These are phyloP conservation scores for Kluyveromyces siamensis DNA, from an alignment of 805 yeast species.

Conservation along the genomic window DNA sequence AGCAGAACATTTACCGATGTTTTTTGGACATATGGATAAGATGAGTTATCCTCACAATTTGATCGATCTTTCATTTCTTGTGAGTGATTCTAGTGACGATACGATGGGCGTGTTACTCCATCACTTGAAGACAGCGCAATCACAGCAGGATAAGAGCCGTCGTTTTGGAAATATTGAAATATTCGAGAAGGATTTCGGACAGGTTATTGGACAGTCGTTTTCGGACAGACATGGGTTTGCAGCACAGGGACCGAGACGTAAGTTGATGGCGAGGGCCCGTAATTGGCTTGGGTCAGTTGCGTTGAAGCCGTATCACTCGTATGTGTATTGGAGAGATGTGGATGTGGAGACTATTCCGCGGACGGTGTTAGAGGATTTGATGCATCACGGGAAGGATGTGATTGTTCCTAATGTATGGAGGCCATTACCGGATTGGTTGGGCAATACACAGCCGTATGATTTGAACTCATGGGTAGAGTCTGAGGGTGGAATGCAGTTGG, in stretches of 20 bases:
- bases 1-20: slow-evolving; percentile 80
- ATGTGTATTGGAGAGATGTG: slow-evolving; percentile 97
- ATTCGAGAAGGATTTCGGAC: slow-evolving; percentile 89
- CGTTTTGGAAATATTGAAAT: slow-evolving; percentile 81
- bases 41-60: slow-evolving; percentile 81
- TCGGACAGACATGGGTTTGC: slow-evolving; percentile 92
- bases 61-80: slow-evolving; percentile 76
- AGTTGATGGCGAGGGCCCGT: slow-evolving; percentile 91
- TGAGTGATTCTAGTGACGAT: slow-evolving; percentile 83
- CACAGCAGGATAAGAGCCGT: slow-evolving; percentile 47
- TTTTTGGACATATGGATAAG: slow-evolving; percentile 70
- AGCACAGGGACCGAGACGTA: slow-evolving; percentile 92
- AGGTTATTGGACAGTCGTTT: slow-evolving; percentile 84
- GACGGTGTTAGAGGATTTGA: slow-evolving; percentile 79
- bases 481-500: slow-evolving; percentile 72
- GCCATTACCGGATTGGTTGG: slow-evolving; percentile 80
- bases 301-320: slow-evolving; percentile 82
- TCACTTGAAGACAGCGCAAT: slow-evolving; percentile 55
- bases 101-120: slow-evolving; percentile 62
- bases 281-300: slow-evolving; percentile 89
- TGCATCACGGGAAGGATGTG: slow-evolving; percentile 86
- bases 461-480: slow-evolving; percentile 81
- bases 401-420: slow-evolving; percentile 94
- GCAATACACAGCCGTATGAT: slow-evolving; percentile 78
- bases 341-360: slow-evolving; percentile 90